These are phyloP conservation scores for Penicillium dipodomyicola DNA, from an alignment of 495 filamentous ascomycete species.

Conservation along the genomic window DNA sequence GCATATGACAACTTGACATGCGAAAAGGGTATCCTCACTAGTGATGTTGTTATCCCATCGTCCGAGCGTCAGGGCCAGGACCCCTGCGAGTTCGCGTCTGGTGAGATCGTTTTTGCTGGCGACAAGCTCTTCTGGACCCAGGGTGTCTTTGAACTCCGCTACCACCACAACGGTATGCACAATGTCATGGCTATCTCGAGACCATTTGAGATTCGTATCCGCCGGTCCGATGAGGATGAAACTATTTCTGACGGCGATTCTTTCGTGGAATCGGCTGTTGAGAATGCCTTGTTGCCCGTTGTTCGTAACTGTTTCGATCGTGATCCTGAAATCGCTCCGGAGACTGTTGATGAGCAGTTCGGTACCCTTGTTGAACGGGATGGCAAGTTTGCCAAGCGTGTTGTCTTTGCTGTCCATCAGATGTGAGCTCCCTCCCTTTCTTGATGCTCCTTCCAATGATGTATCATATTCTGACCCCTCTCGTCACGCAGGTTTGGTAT, in stretches of 20 bases:
- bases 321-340: slow-evolving; percentile 87
- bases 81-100: slow-evolving; percentile 43
- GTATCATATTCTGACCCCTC: slow-evolving; percentile 10
- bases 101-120: slow-evolving; percentile 84
- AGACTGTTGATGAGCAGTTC: slow-evolving; percentile 74
- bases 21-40: slow-evolving; percentile 75
- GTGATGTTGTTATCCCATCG: slow-evolving; percentile 53
- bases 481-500: slow-evolving; percentile 70
- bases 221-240: slow-evolving; percentile 67
- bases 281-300: slow-evolving; percentile 73
- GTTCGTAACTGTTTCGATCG: slow-evolving; percentile 89
- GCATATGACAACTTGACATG: slow-evolving; percentile 72
- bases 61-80: slow-evolving; percentile 47
- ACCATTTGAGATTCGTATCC: slow-evolving; percentile 86
- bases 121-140: slow-evolving; percentile 98
- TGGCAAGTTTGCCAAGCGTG: slow-evolving; percentile 79
- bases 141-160: slow-evolving; percentile 93
- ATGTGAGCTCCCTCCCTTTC: slow-evolving; percentile 55
- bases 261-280: slow-evolving; percentile 58
- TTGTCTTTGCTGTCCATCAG: slow-evolving; percentile 91
- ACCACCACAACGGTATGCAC: slow-evolving; percentile 92
- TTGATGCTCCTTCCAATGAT: neutral
- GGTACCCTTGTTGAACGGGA: slow-evolving; percentile 79
- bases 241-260: slow-evolving; percentile 51
- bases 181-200: slow-evolving; percentile 94